Evolutionary conservation across 257 asterid genomes (phyloP), one percentile per base, ranked within the genome.

Genomic region (Jacaranda mimosifolia): DNA sequence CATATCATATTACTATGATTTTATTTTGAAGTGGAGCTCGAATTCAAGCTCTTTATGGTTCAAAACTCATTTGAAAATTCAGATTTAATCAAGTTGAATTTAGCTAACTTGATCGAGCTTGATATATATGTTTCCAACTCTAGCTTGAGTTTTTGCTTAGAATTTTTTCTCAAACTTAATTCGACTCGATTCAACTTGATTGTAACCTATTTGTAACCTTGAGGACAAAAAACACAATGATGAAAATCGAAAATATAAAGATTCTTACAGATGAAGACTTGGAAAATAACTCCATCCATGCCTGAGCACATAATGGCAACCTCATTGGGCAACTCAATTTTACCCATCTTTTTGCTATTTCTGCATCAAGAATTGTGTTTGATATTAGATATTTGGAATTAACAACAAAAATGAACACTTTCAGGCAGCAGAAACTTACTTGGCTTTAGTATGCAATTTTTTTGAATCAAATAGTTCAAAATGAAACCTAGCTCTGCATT

Each of bases 401-500:
- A 58, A 67, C n/a, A 51, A 36, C 36, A 63, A 9, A 55, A 55
- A 36, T 42, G 59, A 57, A 73, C 26, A 82, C 59, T 17, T 52
- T 55, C 55, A 79, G 69, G 70, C 60, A 80, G 66, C 32, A 77
- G 63, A 76, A 83, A n/a, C 93, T 89, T 83, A 93, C 99, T 82
- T 90, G 53, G 87, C 53, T 87, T 91, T 93, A 55, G 71, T 57
- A 77, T 75, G 87, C 80, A 80, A 43, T 75, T 82, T 89, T 68
- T 96, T 98, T 63, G 98, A 89, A 88, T 96, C 99, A 71, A 98
- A 96, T 83, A 96, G 82, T 81, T 96, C 99, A 83, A 96, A 96
- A 76, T 88, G 91, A 83, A 90, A 93, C 86, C 94, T 87, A 40
- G 98, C 99, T 84, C 87, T 90, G 94, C 99, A 96, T 91, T 91